Evolutionary conservation across 192 early-diverging fungal species (phyloP).

Genomic region (Coemansia sp.): DNA sequence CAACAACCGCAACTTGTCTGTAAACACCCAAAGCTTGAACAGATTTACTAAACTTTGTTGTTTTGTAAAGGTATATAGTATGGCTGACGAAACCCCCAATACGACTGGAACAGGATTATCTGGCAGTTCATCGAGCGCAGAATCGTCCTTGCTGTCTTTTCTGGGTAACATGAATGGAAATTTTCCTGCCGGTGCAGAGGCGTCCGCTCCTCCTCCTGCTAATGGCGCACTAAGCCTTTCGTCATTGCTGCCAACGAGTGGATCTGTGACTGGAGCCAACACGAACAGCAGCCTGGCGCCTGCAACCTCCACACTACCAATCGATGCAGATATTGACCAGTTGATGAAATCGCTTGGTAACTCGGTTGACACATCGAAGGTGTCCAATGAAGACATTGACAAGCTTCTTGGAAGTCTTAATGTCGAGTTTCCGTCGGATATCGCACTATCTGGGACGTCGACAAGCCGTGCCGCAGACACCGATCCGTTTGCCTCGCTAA

Average conservation of each 20-base stretch:
- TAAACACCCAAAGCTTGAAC: background rate
- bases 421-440: constrained; percentile 21
- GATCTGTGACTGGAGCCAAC: background rate
- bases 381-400: constrained; percentile 45
- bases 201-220: background rate
- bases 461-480: background rate
- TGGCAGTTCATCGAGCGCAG: constrained; percentile 7
- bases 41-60: background rate
- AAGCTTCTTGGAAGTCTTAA: constrained; percentile 49
- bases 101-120: constrained; percentile 5
- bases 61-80: constrained; percentile 9
- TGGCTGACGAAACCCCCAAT: constrained; percentile 19
- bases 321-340: constrained; percentile 45
- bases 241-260: constrained; percentile 18
- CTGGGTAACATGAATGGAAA: constrained; percentile 16
- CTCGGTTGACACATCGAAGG: constrained; percentile 35
- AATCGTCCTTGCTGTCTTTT: constrained; percentile 12
- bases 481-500: constrained; percentile 34
- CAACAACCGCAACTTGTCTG: no score
- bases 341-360: constrained; percentile 44
- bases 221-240: constrained; percentile 19
- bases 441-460: constrained; percentile 2
- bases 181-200: background rate
- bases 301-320: constrained; percentile 21
- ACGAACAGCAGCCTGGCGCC: background rate